Evolutionary conservation across 129 eudicot genomes (phyloP), one percentile per base, ranked within the genome.

Genomic region (Artemisia tridentata): DNA sequence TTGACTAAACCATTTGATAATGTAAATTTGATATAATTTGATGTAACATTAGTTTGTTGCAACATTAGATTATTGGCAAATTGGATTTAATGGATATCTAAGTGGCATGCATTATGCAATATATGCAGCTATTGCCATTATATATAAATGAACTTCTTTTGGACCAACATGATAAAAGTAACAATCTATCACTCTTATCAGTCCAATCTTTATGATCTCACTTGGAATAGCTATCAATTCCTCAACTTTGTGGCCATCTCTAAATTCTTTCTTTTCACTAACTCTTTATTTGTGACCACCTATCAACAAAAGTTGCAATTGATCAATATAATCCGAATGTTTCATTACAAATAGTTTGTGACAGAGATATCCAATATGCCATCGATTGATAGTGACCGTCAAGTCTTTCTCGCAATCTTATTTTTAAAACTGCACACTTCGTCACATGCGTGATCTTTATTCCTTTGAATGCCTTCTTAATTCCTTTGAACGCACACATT

Each of bases 151-250:
- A 31, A 15, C 67, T 29, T 61, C 56, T 13, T 27, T 29, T 6
- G 18, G 17, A 61, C 19, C 46, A 61, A 11, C 46, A 61, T 29
- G 46, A 61, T 61, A 61, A 61, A 25, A 7, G 15, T 27, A 25
- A 14, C 17, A 27, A 17, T 1, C 21, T 15, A 16, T 16, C 34
- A 16, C 16, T 53, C 58, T 53, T 53, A 15, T 53, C 0, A 5
- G 62, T 3, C n/a, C 25, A 10, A 56, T 56, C 62, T 56, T 56
- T 56, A 56, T 56, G 27, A 56, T 56, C 27, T 56, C 31, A 56
- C 62, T 4, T 20, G 62, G 15, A 17, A 21, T 57, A 11, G 12
- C 63, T 18, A 4, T 11, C 38, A 57, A 21, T 17, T 3, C 5
- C 19, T 8, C 18, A 9, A 18, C n/a, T 17, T 20, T 10, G 5